Evolutionary conservation across 2,329 filamentous ascomycete genomes (phyloP), one percentile per base, ranked within the genome.

Genomic region (Exophiala sp.): DNA sequence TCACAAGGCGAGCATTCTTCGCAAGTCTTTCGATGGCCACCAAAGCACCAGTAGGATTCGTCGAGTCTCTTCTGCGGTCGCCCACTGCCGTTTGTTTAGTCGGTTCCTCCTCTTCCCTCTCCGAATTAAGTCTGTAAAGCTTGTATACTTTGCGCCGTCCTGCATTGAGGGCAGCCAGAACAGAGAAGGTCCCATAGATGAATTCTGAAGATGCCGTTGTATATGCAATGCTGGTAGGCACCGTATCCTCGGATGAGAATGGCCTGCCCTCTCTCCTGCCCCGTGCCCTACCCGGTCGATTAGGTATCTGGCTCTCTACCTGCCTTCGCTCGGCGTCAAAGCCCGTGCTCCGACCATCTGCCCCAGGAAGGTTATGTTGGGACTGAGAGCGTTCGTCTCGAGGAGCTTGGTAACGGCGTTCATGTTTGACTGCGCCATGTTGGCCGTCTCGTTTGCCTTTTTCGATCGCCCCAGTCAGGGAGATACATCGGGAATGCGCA

Each of bases 161-260:
- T 41, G 82, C 81, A 61, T 79, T 83, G 16, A 99, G 75, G 0
- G 91, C 91, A 16, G 91, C 88, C 58, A 87, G 79, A 18, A 97
- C 89, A 1, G 89, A 84, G 2, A 87, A 88, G 41, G 81, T 82
- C 5, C 94, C 94, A 67, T 95, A 97, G 2, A 99, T 76, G 63
- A 96, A 97, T 58, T 96, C 87, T 0, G 91, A 96, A 4, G 89
- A 89, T 0, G 92, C 87, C 0, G 90, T 95, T 0, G 89, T 90
- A 66, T 92, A 86, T 1, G 84, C 82, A 14, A 88, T 77, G 36
- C 21, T 33, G 52, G 48, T 20, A 38, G 41, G 41, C 5, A 29
- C 12, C 3, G 11, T 20, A 9, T 24, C 41, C 24, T 43, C 41
- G 3, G 29, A 10, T 43, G 41, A 21, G 8, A 5, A 43, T 18